These are phyloP conservation scores for Taxillus chinensis DNA, from an alignment of 164 flowering plant genomes.

Conservation along the genomic window DNA sequence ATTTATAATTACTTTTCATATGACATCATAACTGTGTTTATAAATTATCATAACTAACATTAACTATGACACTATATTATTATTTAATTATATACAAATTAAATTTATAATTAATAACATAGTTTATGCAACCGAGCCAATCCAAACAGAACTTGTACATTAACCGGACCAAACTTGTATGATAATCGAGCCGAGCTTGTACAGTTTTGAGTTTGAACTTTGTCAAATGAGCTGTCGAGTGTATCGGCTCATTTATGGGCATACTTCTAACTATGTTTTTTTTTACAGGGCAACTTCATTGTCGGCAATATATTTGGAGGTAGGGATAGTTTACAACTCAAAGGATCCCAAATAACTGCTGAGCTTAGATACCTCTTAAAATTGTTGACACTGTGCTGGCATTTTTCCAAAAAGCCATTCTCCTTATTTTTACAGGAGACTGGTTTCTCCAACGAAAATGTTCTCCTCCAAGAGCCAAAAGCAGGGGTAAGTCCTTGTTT, in stretches of 20 bases:
- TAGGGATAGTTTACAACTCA: slow-evolving; percentile 56
- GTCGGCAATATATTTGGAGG: slow-evolving; percentile 70
- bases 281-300: slow-evolving; percentile 68
- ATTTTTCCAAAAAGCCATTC: slow-evolving; percentile 91
- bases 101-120: too few species aligned
- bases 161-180: too few species aligned
- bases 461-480: slow-evolving; percentile 94
- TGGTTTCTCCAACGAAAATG: slow-evolving; percentile 67
- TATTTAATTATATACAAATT: too few species aligned
- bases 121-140: too few species aligned
- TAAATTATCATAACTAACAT: background rate
- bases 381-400: slow-evolving; percentile 89
- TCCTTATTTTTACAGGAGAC: slow-evolving; percentile 78
- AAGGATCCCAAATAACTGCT: slow-evolving; percentile 50
- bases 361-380: slow-evolving; percentile 67
- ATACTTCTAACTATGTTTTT: slow-evolving; percentile 6
- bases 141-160: too few species aligned
- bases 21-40: too few species aligned
- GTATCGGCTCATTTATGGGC: background rate
- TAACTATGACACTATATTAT: too few species aligned
- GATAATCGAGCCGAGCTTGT: too few species aligned
- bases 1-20: too few species aligned
- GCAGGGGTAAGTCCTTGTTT: slow-evolving; percentile 51
- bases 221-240: background rate
- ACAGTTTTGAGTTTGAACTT: too few species aligned